Base-by-base conservation (phyloP, 1,284 basidiomycete genomes). In the Schizopora paradoxa region DNA sequence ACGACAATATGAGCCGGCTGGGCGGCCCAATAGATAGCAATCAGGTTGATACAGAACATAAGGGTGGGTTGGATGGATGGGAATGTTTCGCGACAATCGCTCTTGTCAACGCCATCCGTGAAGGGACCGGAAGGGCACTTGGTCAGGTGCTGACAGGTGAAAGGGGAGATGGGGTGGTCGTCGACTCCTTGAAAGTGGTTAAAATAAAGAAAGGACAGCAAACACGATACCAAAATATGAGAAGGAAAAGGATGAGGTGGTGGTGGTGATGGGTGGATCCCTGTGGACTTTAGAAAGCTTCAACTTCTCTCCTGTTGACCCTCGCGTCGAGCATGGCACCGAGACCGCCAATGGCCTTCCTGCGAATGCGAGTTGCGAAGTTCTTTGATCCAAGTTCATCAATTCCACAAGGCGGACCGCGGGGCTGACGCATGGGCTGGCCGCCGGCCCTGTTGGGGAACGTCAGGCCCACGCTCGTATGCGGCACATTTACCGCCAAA, bases 371-470 rank as follows among this genome's bases (percentile, higher is more conserved):
- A 18, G 79, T 79, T 13, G 90, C 89, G 68, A 93, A 93, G 67
- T 93, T 93, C 73, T 86, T 86, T 38, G 84, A 79, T n/a, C 83
- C 82, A 33, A 93, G 76, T 61, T 92, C 90, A 58, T 91, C 87
- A 48, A 80, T 77, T 60, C 85, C 86, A 21, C 86, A 86, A 44
- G 90, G 90, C 47, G 90, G 90, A 54, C 90, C 90, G 49, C 78
- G 77, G 52, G 90, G 90, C 70, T 92, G 90, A 64, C 90, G 81
- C 41, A 80, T 71, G 38, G 86, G 81, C 58, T 80, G 76, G 61
- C 79, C 82, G 50, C 71, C 70, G 65, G 80, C 62, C 66, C 78
- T 76, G 68, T 78, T 71, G 61, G 60, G 66, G 36, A 55, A 58
- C 45, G 49, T 45, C 38, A 46, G 31, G 27, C 50, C 47, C 36